A percentile compares a stretch with the other conserved stretches of the same genome.
Evolutionary conservation across 768 basidiomycete genomes (phyloP).

Genomic region (Rhodotorula babjevae): DNA sequence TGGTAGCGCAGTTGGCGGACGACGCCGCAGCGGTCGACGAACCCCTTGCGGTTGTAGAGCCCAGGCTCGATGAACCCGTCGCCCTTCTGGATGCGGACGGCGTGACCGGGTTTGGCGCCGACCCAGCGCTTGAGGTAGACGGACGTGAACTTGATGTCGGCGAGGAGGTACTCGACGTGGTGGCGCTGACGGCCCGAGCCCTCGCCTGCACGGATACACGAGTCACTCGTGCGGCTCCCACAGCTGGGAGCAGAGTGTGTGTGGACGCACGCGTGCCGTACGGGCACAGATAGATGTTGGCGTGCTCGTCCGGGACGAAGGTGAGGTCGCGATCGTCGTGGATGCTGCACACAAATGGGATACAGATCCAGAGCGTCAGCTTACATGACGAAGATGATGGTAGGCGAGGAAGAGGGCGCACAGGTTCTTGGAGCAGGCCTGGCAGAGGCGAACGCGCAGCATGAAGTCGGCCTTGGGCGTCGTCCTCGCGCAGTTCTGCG

Average conservation of each 20-base stretch:
- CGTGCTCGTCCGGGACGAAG: too few species aligned
- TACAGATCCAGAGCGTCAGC: too few species aligned
- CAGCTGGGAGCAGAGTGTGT: neutral
- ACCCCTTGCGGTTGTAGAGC: neutral
- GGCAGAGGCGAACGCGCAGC: neutral
- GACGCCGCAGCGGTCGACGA: neutral
- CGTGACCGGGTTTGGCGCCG: too few species aligned
- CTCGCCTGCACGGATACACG: neutral
- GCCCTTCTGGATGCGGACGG: neutral
- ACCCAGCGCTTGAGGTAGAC: too few species aligned
- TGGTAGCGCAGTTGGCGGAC: neutral
- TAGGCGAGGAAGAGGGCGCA: neutral
- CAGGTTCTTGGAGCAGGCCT: neutral
- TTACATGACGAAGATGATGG: too few species aligned
- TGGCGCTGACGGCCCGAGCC: neutral
- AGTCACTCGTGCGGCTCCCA: neutral
- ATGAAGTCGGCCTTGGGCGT: slow-evolving; percentile 9
- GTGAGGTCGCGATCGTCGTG: neutral
- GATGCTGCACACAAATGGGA: neutral
- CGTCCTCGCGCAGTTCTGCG: slow-evolving; percentile 5
- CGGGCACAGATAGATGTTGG: neutral
- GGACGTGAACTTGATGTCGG: neutral
- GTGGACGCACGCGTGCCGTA: neutral
- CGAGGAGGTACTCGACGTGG: neutral
- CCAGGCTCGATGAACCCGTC: neutral